A percentile compares a stretch with the other conserved stretches of the same genome.
These are phyloP conservation scores for Lactarius trivialis DNA, from an alignment of 768 basidiomycete species.

Conservation along the genomic window DNA sequence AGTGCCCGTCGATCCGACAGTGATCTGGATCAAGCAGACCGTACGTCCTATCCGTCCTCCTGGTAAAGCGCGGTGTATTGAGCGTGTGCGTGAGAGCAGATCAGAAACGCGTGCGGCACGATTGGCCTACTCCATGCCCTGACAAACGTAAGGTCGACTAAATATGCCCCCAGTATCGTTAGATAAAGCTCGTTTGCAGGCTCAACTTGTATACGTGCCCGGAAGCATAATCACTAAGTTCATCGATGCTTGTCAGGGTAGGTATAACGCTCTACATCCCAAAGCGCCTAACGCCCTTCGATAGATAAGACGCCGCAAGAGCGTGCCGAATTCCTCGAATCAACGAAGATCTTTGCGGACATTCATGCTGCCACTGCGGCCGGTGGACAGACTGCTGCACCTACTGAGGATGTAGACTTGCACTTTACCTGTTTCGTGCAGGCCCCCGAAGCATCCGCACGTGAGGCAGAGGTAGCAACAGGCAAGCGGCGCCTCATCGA, in stretches of 20 bases:
- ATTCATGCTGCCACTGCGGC: slow-evolving; percentile 70
- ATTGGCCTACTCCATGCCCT: slow-evolving; percentile 39
- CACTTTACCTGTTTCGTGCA: slow-evolving; percentile 88
- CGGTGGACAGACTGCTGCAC: slow-evolving; percentile 62
- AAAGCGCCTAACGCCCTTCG: not conserved
- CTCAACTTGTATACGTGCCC: slow-evolving; percentile 49
- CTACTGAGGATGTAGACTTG: slow-evolving; percentile 59
- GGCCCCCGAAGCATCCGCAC: slow-evolving; percentile 43
- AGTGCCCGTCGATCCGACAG: slow-evolving; percentile 48
- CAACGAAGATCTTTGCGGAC: slow-evolving; percentile 65
- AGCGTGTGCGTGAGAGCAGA: slow-evolving; percentile 19
- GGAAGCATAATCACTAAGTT: slow-evolving; percentile 59
- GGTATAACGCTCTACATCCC: not conserved
- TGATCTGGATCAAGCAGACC: slow-evolving; percentile 90
- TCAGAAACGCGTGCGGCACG: slow-evolving; percentile 31
- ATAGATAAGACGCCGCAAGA: slow-evolving; percentile 64
- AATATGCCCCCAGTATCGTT: not conserved
- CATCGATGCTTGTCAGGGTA: slow-evolving; percentile 57
- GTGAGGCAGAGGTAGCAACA: slow-evolving; percentile 26
- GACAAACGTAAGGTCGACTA: slow-evolving; percentile 52
- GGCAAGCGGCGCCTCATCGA: slow-evolving; percentile 55
- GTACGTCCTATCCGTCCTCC: slow-evolving; percentile 34
- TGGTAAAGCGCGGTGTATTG: not conserved
- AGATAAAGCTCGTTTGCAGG: slow-evolving; percentile 25
- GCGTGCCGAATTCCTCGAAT: slow-evolving; percentile 68